Evolutionary conservation across 495 filamentous ascomycete species (phyloP).

Genomic region (Entonaema liquescens): DNA sequence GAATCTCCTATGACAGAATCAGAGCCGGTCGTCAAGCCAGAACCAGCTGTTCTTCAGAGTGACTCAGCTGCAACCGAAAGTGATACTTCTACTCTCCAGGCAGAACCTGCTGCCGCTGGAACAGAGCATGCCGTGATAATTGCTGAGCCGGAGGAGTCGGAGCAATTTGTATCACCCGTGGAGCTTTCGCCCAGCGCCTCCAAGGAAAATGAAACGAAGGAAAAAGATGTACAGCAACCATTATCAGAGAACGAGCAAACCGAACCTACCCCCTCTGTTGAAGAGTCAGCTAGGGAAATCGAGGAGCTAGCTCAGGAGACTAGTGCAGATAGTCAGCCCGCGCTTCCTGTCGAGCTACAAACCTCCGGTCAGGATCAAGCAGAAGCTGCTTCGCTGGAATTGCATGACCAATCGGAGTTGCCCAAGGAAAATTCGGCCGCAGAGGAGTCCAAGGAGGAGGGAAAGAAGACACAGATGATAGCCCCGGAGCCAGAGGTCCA

Average conservation of each 20-base stretch:
- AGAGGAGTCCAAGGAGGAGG: slow-evolving; percentile 43
- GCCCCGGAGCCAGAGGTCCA: slow-evolving; percentile 7
- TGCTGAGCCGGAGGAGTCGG: slow-evolving; percentile 11
- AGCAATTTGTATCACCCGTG: background rate
- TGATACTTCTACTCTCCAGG: slow-evolving; percentile 1
- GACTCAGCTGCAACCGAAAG: background rate
- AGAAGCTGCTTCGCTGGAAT: slow-evolving; percentile 15
- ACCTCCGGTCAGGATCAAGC: slow-evolving; percentile 19
- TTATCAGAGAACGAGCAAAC: slow-evolving; percentile 15
- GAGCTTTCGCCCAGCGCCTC: slow-evolving; percentile 6
- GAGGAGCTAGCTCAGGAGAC: slow-evolving; percentile 15
- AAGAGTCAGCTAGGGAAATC: slow-evolving; percentile 10
- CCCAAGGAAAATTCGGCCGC: slow-evolving; percentile 21
- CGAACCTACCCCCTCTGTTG: slow-evolving; percentile 10
- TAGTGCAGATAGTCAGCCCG: slow-evolving; percentile 12
- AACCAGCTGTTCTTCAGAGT: slow-evolving; percentile 4
- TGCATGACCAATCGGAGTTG: slow-evolving; percentile 9
- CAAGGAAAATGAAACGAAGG: slow-evolving; percentile 38
- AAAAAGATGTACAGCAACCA: slow-evolving; percentile 23
- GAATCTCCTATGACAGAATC: background rate
- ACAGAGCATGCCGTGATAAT: background rate
- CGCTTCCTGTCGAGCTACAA: slow-evolving; percentile 5
- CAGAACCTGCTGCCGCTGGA: background rate
- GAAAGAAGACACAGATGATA: slow-evolving; percentile 22
- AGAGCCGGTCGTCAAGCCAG: background rate